phyloP scores from a whole-genome alignment of 2,329 filamentous ascomycete genomes.

The Pezicula neosporulosa region DNA sequence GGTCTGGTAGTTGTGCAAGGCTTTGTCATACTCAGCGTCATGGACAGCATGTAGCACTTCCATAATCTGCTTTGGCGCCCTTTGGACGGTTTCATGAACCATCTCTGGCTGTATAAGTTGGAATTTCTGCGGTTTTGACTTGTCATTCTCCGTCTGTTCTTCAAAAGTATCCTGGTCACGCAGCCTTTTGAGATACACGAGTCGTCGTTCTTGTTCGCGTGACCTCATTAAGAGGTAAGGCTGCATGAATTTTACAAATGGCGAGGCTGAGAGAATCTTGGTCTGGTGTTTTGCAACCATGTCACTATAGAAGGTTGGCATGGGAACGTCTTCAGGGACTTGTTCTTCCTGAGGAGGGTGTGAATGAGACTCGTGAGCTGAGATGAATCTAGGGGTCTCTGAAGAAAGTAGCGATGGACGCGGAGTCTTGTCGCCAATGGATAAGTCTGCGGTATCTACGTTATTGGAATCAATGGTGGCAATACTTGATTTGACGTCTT shows the following conservation, averaged over 20 bases:
- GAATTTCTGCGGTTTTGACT: slow-evolving; percentile 67
- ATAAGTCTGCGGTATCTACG: slow-evolving; percentile 7
- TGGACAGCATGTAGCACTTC: slow-evolving; percentile 94
- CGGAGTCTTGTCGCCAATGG: slow-evolving; percentile 3
- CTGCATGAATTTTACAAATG: slow-evolving; percentile 92
- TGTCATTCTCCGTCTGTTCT: slow-evolving; percentile 54
- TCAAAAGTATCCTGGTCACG: slow-evolving; percentile 70
- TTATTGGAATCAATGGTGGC: slow-evolving; percentile 6
- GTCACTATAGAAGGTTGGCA: slow-evolving; percentile 91
- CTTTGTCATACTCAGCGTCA: slow-evolving; percentile 95
- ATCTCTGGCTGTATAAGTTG: slow-evolving; percentile 92
- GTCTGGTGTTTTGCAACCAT: slow-evolving; percentile 92
- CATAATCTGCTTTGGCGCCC: slow-evolving; percentile 81
- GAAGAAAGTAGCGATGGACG: background rate
- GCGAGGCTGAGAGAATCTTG: slow-evolving; percentile 89
- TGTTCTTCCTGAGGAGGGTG: slow-evolving; percentile 45
- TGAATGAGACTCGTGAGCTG: slow-evolving; percentile 32
- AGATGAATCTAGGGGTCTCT: slow-evolving; percentile 21
- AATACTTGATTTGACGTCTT: background rate
- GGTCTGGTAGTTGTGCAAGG: slow-evolving; percentile 87
- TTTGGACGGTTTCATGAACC: slow-evolving; percentile 80
- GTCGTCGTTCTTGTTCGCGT: slow-evolving; percentile 81
- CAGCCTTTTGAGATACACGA: slow-evolving; percentile 78
- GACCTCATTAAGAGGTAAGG: slow-evolving; percentile 91
- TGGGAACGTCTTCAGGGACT: slow-evolving; percentile 73